Percentiles rank a stretch among this genome's conserved stretches.
phyloP scores from a whole-genome alignment of 805 yeast genomes.

The Starmerella vaccinii region DNA sequence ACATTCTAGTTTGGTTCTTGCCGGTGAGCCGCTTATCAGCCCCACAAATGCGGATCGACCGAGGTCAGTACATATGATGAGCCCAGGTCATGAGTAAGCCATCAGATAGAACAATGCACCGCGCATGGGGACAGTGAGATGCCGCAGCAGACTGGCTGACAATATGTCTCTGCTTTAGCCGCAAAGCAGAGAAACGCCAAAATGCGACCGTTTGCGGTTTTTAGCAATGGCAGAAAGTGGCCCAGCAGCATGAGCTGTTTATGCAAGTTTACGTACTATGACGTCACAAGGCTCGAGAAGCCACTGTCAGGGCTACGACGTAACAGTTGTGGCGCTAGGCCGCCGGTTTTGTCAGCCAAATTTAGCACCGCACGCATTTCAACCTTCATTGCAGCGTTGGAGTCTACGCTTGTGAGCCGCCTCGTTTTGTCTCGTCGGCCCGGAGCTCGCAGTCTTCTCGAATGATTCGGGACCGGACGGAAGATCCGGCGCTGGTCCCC shows the following conservation, averaged over 20 bases:
- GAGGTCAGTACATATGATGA: too few relatives aligned
- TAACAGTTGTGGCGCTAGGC: neutral
- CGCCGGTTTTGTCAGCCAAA: neutral
- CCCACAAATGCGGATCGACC: too few relatives aligned
- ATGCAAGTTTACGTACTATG: neutral
- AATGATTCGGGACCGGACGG: conserved; percentile 4
- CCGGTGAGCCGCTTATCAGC: too few relatives aligned
- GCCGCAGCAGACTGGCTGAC: too few relatives aligned
- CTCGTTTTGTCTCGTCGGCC: neutral
- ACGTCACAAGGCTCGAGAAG: neutral
- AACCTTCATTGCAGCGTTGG: neutral
- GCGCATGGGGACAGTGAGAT: too few relatives aligned
- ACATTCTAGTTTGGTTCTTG: too few relatives aligned
- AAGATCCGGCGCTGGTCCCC: conserved; percentile 3
- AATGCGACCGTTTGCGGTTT: neutral
- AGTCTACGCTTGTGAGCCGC: neutral
- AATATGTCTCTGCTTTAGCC: too few relatives aligned
- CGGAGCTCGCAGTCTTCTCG: conserved; percentile 3
- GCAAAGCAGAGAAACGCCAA: too few relatives aligned
- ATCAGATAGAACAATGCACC: too few relatives aligned
- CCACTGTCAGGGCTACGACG: neutral
- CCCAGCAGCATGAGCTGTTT: neutral
- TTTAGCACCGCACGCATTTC: neutral
- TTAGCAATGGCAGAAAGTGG: neutral
- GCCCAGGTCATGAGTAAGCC: too few relatives aligned